Percentiles rank a stretch among this genome's conserved stretches.
phyloP scores from a whole-genome alignment of 2,329 filamentous ascomycete species.

The Fusarium decemcellulare region DNA sequence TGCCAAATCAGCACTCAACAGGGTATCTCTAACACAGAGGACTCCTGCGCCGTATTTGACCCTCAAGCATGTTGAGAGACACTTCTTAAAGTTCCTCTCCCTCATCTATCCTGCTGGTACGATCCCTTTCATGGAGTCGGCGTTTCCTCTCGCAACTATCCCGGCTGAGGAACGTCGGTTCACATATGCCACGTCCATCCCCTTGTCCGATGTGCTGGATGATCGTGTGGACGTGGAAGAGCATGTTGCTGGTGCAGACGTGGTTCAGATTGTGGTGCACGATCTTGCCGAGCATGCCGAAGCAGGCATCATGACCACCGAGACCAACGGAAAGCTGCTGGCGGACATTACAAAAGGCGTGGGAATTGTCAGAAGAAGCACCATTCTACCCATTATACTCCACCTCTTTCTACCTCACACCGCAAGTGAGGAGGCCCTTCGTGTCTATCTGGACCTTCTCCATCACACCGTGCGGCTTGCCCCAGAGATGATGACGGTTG shows the following conservation, averaged over 20 bases:
- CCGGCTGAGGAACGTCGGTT: conserved; percentile 72
- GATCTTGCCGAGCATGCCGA: conserved; percentile 31
- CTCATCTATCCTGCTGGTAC: conserved; percentile 69
- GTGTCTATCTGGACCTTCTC: conserved; percentile 68
- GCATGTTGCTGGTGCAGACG: conserved; percentile 76
- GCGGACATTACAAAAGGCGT: conserved; percentile 70
- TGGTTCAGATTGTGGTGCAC: conserved; percentile 72
- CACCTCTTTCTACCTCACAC: conserved; percentile 58
- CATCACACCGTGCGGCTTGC: conserved; percentile 73
- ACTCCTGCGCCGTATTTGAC: conserved; percentile 73
- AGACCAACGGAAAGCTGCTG: conserved; percentile 52
- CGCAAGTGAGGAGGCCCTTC: conserved; percentile 38
- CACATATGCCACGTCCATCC: conserved; percentile 77
- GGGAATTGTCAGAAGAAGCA: conserved; percentile 73
- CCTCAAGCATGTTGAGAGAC: conserved; percentile 76
- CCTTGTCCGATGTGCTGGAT: conserved; percentile 69
- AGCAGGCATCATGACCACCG: conserved; percentile 28
- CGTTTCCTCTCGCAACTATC: conserved; percentile 75
- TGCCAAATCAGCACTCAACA: conserved; percentile 40
- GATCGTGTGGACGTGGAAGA: conserved; percentile 73
- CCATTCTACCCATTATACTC: conserved; percentile 71
- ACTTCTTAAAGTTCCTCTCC: conserved; percentile 78
- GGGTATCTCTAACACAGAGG: conserved; percentile 46
- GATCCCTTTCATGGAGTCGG: conserved; percentile 72
- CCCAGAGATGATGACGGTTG: conserved; percentile 74